These are phyloP conservation scores for Caloboletus inedulis DNA, from an alignment of 1,284 basidiomycete genomes.

Conservation along the genomic window DNA sequence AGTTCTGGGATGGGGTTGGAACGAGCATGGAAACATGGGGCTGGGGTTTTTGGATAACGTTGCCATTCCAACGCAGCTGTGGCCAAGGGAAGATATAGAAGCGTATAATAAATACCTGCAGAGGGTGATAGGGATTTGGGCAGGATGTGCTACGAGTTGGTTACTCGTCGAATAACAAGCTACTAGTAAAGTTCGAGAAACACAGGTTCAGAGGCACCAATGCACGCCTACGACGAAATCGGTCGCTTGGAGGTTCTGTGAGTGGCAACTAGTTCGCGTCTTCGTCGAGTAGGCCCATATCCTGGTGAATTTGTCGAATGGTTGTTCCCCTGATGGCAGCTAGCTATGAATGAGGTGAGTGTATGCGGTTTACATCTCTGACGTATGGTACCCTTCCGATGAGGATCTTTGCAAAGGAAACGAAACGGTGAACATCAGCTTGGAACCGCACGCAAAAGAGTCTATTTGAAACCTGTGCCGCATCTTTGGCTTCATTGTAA, in stretches of 20 bases:
- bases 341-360: conserved; percentile 43
- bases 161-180: conserved; percentile 38
- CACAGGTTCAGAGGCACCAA: neutral
- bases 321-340: conserved; percentile 63
- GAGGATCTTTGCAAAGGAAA: conserved; percentile 26
- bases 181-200: neutral
- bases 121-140: conserved; percentile 49
- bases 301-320: conserved; percentile 66
- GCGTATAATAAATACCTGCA: conserved; percentile 6
- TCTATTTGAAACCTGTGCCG: conserved; percentile 53
- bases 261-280: conserved; percentile 34
- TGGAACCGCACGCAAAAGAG: neutral
- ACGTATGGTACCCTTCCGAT: conserved; percentile 29
- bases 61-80: conserved; percentile 48
- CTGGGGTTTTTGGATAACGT: conserved; percentile 56
- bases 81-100: conserved; percentile 37
- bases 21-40: conserved; percentile 91
- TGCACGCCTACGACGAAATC: neutral
- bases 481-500: conserved; percentile 81
- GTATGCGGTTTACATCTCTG: conserved; percentile 31
- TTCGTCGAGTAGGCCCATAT: conserved; percentile 51
- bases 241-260: neutral
- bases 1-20: conserved; percentile 91
- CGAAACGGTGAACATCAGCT: conserved; percentile 1
- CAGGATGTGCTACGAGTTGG: conserved; percentile 77